Evolutionary conservation across 2,329 filamentous ascomycete species (phyloP), one percentile per base, ranked within the genome.

Genomic region (Aspergillus bombycis): DNA sequence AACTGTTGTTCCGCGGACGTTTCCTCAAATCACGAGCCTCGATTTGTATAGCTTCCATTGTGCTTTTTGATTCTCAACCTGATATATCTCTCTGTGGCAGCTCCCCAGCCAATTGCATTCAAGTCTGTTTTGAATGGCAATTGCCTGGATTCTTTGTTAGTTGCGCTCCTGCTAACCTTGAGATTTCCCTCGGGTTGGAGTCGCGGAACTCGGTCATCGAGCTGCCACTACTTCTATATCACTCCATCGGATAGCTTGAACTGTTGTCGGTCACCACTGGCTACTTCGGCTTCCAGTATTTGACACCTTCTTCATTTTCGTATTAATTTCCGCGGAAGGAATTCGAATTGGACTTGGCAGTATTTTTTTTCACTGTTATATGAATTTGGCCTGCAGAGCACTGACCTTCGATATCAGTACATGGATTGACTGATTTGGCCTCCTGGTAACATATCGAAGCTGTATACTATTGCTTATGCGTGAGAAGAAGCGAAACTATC

Each of bases 1-100:
- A 61, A 61, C 21, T 12, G 16, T 58, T 53, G 16, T 28, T 48
- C 62, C 58, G 38, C 12, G 9, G 34, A 53, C 26, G 30, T 45
- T 54, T 57, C 53, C 62, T 52, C 55, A 52, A 50, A 62, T 60
- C 57, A 62, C 32, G 50, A 46, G 61, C 34, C 30, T 55, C 32
- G 43, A 50, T 57, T 61, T 54, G 48, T 55, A 60, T 60, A 50
- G 48, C 28, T 56, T 59, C 56, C 34, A 23, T n/a, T 55, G 23
- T 50, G 14, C 45, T 38, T 34, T 41, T 26, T 6, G 28, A 34
- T 26, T 36, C 36, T 23, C 38, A 19, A 53, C 46, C 61, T 48
- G 54, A 57, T 38, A 36, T 23, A 38, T 55, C n/a, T 28, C 14
- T 57, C 60, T 10, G 48, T 52, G 48, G 48, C 41, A 52, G 36